Evolutionary conservation across 805 yeast species (phyloP).

Genomic region (Teunomyces kruisii): DNA sequence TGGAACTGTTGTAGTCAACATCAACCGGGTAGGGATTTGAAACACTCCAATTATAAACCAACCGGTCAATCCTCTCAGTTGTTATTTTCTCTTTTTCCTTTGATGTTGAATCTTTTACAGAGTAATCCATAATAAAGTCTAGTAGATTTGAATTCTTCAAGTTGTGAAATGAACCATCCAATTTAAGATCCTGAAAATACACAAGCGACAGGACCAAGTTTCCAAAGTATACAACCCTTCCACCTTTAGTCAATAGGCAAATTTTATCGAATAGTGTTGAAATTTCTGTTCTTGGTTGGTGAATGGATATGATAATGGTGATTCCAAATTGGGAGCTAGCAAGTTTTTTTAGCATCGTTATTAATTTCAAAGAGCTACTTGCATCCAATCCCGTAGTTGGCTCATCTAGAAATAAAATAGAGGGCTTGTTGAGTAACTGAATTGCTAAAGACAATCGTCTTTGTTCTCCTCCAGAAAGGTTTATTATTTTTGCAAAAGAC

Average conservation of each 20-base stretch:
- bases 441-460: slow-evolving; percentile 24
- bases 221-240: slow-evolving; percentile 24
- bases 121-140: slow-evolving; percentile 14
- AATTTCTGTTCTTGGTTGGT: slow-evolving; percentile 27
- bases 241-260: slow-evolving; percentile 26
- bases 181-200: slow-evolving; percentile 14
- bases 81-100: slow-evolving; percentile 9
- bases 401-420: slow-evolving; percentile 25
- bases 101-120: slow-evolving; percentile 14
- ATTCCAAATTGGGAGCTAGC: slow-evolving; percentile 25
- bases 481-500: slow-evolving; percentile 17
- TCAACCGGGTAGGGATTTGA: not conserved
- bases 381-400: slow-evolving; percentile 31
- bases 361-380: slow-evolving; percentile 23
- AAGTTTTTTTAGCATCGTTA: slow-evolving; percentile 19
- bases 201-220: slow-evolving; percentile 15
- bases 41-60: slow-evolving; percentile 11
- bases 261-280: slow-evolving; percentile 21
- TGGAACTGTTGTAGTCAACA: not conserved
- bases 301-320: slow-evolving; percentile 24
- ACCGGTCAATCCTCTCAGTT: slow-evolving; percentile 8
- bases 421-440: slow-evolving; percentile 23
- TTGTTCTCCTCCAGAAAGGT: slow-evolving; percentile 28
- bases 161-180: slow-evolving; percentile 2
- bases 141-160: slow-evolving; percentile 5